Evolutionary conservation across 352 stramenopile genomes (phyloP), one percentile per base, ranked within the genome.

Genomic region (Phytophthora hibernalis): DNA sequence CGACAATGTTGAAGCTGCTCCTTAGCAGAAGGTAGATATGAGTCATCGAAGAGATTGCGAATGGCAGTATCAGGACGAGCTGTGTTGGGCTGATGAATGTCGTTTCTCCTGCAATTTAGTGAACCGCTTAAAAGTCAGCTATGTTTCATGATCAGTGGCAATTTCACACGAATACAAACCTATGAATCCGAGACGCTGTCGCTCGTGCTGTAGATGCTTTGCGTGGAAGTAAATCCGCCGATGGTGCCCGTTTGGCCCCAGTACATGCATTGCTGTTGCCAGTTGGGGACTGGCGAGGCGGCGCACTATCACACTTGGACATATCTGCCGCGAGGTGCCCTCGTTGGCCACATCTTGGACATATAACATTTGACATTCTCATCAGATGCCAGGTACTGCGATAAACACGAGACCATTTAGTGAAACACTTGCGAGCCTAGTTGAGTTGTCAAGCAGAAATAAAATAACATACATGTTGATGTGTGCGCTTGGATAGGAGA

Each of bases 371-470:
- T 9, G 82, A 89, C 80, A 93, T 93, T 7, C 84, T 81, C 83
- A 91, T 89, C 16, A 93, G 64, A 33, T 90, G 77, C 73, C 79
- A 91, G 5, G 84, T 91, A n/a, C 84, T 93, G 38, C 4, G 37
- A 28, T 13, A 4, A 22, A 6, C 5, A 28, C n/a, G 26, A 47
- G 5, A 18, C 20, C 15, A 26, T 21, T 47, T 26, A 22, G 18
- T 26, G 6, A 18, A 47, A 28, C n/a, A 47, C 4, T 6, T 16
- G 20, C 18, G 16, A 47, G 40, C 6, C 11, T 12, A 24, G 26
- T 31, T 31, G 33, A 0, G 11, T n/a, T 6, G 33, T 5, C 31
- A 16, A 16, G 0, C 11, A 40, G 15, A n/a, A 40, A 5, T 40
- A 20, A n/a, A 40, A 5, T 40, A 20, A 75, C 77, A 37, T 78